Evolutionary conservation across 768 basidiomycete species (phyloP).

Genomic region (Panaeolus papilionaceus): DNA sequence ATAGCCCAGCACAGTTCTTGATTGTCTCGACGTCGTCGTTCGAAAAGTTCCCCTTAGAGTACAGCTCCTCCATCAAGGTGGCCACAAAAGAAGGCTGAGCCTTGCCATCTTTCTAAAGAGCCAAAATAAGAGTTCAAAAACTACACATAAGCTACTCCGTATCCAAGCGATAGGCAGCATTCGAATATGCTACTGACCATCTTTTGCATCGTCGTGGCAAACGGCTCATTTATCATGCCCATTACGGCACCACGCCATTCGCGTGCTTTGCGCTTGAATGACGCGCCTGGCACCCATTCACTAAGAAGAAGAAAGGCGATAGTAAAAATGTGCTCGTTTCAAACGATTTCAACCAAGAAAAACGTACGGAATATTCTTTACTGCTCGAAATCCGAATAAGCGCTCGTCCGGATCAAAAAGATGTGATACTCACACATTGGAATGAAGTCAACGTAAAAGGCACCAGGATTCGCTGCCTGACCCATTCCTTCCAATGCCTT

Average conservation of each 20-base stretch:
- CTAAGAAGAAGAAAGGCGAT: slow-evolving; percentile 25
- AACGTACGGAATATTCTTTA: slow-evolving; percentile 55
- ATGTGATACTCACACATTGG: slow-evolving; percentile 40
- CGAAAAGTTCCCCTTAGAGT: slow-evolving; percentile 26
- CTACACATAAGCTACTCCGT: not conserved
- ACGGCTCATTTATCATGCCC: slow-evolving; percentile 55
- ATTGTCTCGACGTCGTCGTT: slow-evolving; percentile 35
- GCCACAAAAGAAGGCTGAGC: slow-evolving; percentile 41
- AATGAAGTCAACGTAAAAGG: slow-evolving; percentile 57
- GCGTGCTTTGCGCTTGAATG: slow-evolving; percentile 56
- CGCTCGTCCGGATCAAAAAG: too few species aligned
- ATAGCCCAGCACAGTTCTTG: slow-evolving; percentile 43
- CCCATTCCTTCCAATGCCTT: slow-evolving; percentile 56
- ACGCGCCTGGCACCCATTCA: slow-evolving; percentile 58
- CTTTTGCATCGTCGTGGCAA: slow-evolving; percentile 40
- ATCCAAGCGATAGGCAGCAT: slow-evolving; percentile 18
- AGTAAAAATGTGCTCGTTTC: not conserved
- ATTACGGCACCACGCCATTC: slow-evolving; percentile 53
- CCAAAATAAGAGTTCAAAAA: not conserved
- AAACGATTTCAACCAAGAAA: slow-evolving; percentile 11
- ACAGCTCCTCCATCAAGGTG: slow-evolving; percentile 34
- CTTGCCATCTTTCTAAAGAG: slow-evolving; percentile 37
- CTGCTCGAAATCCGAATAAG: slow-evolving; percentile 31
- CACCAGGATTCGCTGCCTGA: slow-evolving; percentile 55
- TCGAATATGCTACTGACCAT: slow-evolving; percentile 35